Evolutionary conservation across 805 yeast genomes (phyloP), one percentile per base, ranked within the genome.

Genomic region (Candida koratica): DNA sequence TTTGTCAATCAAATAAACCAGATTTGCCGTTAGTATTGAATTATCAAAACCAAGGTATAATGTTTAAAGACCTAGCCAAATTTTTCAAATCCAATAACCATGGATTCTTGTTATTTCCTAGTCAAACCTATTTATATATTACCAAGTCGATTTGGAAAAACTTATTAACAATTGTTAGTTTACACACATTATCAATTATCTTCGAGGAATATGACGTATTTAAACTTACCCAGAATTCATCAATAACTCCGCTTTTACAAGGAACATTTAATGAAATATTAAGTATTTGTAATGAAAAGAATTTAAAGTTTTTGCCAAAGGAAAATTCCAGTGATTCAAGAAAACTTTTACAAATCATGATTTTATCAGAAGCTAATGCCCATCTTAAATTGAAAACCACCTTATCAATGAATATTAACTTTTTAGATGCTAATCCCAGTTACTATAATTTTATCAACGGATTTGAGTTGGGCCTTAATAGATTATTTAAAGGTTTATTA

Each of bases 171-270:
- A 14, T 24, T 4, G 32, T 48, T 7, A 39, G 50, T 36, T 41
- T 52, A 16, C 51, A 47, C 9, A 10, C 43, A 5, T 36, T 49
- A 7, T 41, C 55, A 7, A 41, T 52, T 8, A 38, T 50, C 9
- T 46, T 46, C 37, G 55, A 49, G 28, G 47, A 49, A 28, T 37
- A 43, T 5, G 42, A 50, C 34, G 33, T 48, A 2, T 25, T 41
- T 27, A 25, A 20, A n/a, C 37, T 52, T 26, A 29, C 43, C 19
- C 27, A 40, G 17, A 27, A 17, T 4, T 8, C 25, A 5, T 16
- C 24, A n/a, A 34, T 36, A 11, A 27, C 18, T 13, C 48, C 49
- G 16, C 33, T 47, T 16, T 34, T 46, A 42, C 44, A 38, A 28
- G 53, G 53, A 5, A 27, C 37, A 9, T 50, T 30, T 28, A 36